phyloP scores from a whole-genome alignment of 306 rosid species.

The Glycine latifolia region DNA sequence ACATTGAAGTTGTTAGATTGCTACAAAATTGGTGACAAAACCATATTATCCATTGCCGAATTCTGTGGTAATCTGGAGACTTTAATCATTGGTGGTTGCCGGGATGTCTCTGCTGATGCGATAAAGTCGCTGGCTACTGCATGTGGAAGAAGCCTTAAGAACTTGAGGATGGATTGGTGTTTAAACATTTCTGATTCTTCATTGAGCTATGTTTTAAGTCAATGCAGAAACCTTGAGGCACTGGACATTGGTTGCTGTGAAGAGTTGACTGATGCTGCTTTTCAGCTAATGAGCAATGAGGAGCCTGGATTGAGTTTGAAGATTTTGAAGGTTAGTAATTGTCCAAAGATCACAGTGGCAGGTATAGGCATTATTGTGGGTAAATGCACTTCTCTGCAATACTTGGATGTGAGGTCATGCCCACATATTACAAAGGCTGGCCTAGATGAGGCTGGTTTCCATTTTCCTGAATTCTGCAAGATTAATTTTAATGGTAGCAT shows the following conservation, averaged over 20 bases:
- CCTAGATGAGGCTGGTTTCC: slow-evolving; percentile 80
- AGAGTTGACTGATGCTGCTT: slow-evolving; percentile 89
- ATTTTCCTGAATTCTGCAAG: slow-evolving; percentile 72
- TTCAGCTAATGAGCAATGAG: slow-evolving; percentile 59
- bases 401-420: slow-evolving; percentile 91
- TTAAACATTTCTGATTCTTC: slow-evolving; percentile 76
- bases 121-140: slow-evolving; percentile 68
- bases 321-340: slow-evolving; percentile 79
- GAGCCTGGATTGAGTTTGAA: slow-evolving; percentile 66
- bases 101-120: slow-evolving; percentile 71
- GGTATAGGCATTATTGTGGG: slow-evolving; percentile 73
- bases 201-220: slow-evolving; percentile 67
- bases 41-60: slow-evolving; percentile 67
- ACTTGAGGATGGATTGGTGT: slow-evolving; percentile 97
- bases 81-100: slow-evolving; percentile 85
- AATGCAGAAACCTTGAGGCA: slow-evolving; percentile 78
- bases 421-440: slow-evolving; percentile 77
- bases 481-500: slow-evolving; percentile 81
- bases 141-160: slow-evolving; percentile 69
- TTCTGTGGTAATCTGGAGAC: slow-evolving; percentile 82
- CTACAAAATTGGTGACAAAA: slow-evolving; percentile 71
- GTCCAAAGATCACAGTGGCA: slow-evolving; percentile 82
- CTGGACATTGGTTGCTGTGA: slow-evolving; percentile 93
- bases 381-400: slow-evolving; percentile 69
- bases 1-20: slow-evolving; percentile 88